A percentile compares a stretch with the other conserved stretches of the same genome.
phyloP scores from a whole-genome alignment of 129 eudicot species.

The Smallanthus sonchifolius region DNA sequence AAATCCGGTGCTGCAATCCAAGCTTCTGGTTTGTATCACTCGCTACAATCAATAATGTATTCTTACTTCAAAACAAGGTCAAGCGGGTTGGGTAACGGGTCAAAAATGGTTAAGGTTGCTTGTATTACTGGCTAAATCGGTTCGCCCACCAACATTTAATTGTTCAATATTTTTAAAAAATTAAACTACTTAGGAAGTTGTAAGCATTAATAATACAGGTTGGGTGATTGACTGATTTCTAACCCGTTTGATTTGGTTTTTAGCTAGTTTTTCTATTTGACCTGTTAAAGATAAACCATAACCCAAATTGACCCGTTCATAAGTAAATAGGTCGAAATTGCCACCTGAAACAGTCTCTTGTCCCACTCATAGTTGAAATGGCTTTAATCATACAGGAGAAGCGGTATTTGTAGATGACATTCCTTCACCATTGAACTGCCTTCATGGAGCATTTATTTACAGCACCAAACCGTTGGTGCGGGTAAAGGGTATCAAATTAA shows the following conservation, averaged over 20 bases:
- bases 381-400: constrained; percentile 51
- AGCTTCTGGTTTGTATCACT: constrained; percentile 80
- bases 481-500: constrained; percentile 48
- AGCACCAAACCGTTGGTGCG: constrained; percentile 79
- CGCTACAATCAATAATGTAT: background rate
- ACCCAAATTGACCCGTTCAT: background rate
- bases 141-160: background rate
- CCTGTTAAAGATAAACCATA: background rate
- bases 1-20: constrained; percentile 83
- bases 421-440: constrained; percentile 72
- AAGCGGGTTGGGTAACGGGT: background rate
- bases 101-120: background rate
- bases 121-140: background rate
- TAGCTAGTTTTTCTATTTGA: background rate
- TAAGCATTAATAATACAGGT: background rate
- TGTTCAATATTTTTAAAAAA: background rate
- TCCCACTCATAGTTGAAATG: background rate
- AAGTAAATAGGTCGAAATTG: background rate
- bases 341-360: background rate
- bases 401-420: constrained; percentile 86
- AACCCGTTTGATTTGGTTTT: background rate
- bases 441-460: constrained; percentile 69
- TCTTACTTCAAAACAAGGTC: background rate
- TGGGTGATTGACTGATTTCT: background rate
- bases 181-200: background rate